Base-by-base conservation (phyloP, 192 early-diverging fungal species). In the Geranomyces variabilis region DNA sequence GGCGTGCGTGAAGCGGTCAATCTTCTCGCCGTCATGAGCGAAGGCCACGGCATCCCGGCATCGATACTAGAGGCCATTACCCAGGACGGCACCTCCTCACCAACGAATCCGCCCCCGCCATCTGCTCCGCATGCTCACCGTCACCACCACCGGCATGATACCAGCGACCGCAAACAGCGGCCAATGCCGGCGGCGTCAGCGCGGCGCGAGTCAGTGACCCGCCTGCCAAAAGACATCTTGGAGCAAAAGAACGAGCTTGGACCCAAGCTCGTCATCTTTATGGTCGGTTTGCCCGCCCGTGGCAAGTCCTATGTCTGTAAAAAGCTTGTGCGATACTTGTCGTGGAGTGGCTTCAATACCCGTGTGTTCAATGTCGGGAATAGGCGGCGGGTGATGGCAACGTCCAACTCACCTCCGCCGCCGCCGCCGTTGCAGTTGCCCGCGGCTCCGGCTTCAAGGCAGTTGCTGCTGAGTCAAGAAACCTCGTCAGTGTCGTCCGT, bases 301-400 rank as follows among this genome's bases (percentile, higher is more conserved):
- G 97, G 97, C 26, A 99, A 99, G 79, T 82, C 77, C 36, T 88
- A 97, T 71, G 91, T 99, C 68, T 93, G 94, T 78, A 97, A 97
- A 70, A 99, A 99, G 74, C 85, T 99, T 28, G 87, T 89, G 72
- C 89, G 95, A 51, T 99, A 79, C 64, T 68, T 80, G 13, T 67
- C 77, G 1, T 81, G 77, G 71, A 81, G 73, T 53, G 79, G 81
- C n/a, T 88, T 76, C 72, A 81, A 78, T 51, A 74, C 75, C 33
- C 79, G 87, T 78, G 83, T 95, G 14, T 96, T 99, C 75, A 99
- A 99, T 70, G 97, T 99, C 5, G 97, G 97, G 68, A 97, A 97
- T 82, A 83, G 91, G 12, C 84, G 97, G 53, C 88, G 97, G 63
- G 87, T 90, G 46, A 75, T 75, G 74, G 71, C 70, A 21, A 55